Conservation (phyloP, 371 early-diverging fungal species). For the Mortierella polycephala region DNA sequence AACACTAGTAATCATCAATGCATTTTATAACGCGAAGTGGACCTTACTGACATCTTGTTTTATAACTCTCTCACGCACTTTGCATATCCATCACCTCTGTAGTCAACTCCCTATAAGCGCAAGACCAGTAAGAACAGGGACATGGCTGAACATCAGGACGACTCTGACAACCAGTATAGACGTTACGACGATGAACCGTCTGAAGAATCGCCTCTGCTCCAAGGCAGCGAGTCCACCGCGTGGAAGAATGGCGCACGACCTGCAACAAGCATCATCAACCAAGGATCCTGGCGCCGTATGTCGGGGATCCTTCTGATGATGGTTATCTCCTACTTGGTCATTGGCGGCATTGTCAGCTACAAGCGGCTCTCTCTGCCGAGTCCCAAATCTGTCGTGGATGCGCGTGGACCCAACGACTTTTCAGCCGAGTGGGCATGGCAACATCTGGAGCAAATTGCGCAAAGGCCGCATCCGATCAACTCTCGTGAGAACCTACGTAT, state of each 20-base stretch:
- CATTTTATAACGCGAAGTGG: too few relatives aligned
- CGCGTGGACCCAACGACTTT: constrained; percentile 54
- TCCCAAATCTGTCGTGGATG: constrained; percentile 60
- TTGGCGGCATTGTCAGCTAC: constrained; percentile 43
- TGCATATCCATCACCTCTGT: background rate
- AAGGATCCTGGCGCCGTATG: constrained; percentile 56
- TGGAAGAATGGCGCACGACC: constrained; percentile 3
- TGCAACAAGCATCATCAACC: constrained; percentile 25
- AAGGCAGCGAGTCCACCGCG: background rate
- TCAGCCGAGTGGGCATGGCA: constrained; percentile 65
- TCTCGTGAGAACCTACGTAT: constrained; percentile 57
- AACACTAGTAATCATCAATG: too few relatives aligned
- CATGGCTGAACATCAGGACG: constrained; percentile 20
- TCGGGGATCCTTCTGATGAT: constrained; percentile 42
- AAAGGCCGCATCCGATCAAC: constrained; percentile 65
- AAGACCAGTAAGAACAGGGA: constrained; percentile 27
- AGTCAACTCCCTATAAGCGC: constrained; percentile 35
- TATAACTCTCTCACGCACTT: background rate
- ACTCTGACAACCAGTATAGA: constrained; percentile 2
- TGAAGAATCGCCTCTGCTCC: constrained; percentile 42
- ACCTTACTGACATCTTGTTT: background rate
- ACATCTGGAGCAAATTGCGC: constrained; percentile 61
- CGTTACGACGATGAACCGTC: constrained; percentile 8
- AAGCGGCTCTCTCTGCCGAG: constrained; percentile 57
- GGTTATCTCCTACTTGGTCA: constrained; percentile 43